Evolutionary conservation across 257 asterid species (phyloP), one percentile per base, ranked within the genome.

Genomic region (Leptodermis oblonga): DNA sequence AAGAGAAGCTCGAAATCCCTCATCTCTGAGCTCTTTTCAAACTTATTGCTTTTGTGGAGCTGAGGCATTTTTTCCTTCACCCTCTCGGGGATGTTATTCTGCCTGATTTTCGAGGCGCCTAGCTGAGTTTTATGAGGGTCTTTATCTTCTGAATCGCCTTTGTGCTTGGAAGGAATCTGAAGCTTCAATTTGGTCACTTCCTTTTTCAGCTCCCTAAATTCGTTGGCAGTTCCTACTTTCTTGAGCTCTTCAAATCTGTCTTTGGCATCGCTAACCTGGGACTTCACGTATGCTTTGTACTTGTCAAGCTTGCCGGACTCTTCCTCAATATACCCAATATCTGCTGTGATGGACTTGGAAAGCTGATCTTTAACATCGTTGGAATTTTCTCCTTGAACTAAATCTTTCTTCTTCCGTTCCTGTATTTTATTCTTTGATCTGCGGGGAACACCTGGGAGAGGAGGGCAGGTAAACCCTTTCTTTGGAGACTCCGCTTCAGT

Each of bases 121-220:
- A 34, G 41, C 42, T 71, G 62, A 12, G 31, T 41, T 61, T 58
- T 71, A 14, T 20, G 58, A 20, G 23, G 33, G 37, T 70, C 71
- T 53, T 54, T 69, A 7, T 63, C 73, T n/a, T 67, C 80, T n/a
- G 43, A 61, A 34, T 69, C 76, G 0, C 26, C 36, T 34, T 70
- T 74, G 67, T 69, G 46, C 66, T 66, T 79, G 18, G 74, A 31
- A 49, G 86, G 82, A 22, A 79, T 43, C 37, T 69, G 71, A 45
- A 81, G 78, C 77, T 75, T 84, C 77, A 84, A 55, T 34, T 77
- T 81, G 53, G 74, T 79, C 46, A 79, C 51, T 26, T 41, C 77
- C 68, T 63, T 65, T n/a, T 71, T 68, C 70, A 77, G 36, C 26
- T 63, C 67, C 1, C 30, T 17, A 0, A 73, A 20, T 14, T 68